Evolutionary conservation across 2,329 filamentous ascomycete species (phyloP).

Genomic region (Acephala macrosclerotiorum): DNA sequence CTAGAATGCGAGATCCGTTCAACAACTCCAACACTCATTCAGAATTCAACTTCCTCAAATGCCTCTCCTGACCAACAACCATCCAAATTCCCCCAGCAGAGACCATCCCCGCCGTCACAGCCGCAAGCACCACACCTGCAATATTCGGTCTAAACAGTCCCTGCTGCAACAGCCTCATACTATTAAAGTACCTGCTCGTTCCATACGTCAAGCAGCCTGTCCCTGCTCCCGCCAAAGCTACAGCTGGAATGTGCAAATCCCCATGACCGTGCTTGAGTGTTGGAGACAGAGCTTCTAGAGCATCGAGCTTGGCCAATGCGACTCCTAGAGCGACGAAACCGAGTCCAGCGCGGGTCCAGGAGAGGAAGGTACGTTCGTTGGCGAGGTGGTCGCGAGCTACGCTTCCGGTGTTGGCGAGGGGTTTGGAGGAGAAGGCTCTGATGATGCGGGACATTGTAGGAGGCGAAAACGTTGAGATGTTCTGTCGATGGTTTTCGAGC

Average conservation of each 20-base stretch:
- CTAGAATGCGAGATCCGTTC: neutral
- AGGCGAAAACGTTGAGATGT: too few relatives aligned
- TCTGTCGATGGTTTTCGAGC: neutral
- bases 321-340: slow-evolving; percentile 60
- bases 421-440: slow-evolving; percentile 29
- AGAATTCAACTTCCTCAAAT: neutral
- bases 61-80: slow-evolving; percentile 31
- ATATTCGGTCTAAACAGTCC: slow-evolving; percentile 68
- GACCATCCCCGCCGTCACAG: slow-evolving; percentile 63
- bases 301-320: slow-evolving; percentile 55
- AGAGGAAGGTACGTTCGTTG: slow-evolving; percentile 58
- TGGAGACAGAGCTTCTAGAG: slow-evolving; percentile 48
- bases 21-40: neutral
- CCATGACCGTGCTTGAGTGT: slow-evolving; percentile 40
- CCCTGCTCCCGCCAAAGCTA: slow-evolving; percentile 53
- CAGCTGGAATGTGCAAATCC: slow-evolving; percentile 48
- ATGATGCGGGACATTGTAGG: slow-evolving; percentile 29
- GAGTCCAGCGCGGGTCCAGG: slow-evolving; percentile 59
- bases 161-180: slow-evolving; percentile 50
- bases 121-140: slow-evolving; percentile 80
- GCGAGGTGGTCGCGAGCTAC: slow-evolving; percentile 58
- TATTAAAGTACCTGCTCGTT: slow-evolving; percentile 54
- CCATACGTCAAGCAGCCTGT: slow-evolving; percentile 55
- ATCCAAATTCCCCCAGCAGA: slow-evolving; percentile 33
- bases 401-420: slow-evolving; percentile 53